Percentiles rank a stretch among this genome's conserved stretches.
These are phyloP conservation scores for Magnolia kwangsiensis DNA, from an alignment of 164 flowering plant genomes.

Conservation along the genomic window DNA sequence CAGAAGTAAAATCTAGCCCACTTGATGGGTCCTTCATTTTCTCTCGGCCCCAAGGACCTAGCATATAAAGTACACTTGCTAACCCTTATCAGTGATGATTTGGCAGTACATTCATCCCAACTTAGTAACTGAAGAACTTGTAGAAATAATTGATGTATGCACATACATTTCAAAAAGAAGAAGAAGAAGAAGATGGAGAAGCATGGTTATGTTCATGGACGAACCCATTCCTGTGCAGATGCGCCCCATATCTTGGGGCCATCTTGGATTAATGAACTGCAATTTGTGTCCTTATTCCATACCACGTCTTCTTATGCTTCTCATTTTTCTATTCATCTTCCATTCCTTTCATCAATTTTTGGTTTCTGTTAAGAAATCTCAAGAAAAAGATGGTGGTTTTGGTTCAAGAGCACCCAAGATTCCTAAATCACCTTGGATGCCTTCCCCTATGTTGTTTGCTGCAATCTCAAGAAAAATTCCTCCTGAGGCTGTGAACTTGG, in stretches of 20 bases:
- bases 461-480: conserved; percentile 58
- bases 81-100: not conserved
- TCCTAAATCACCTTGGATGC: conserved; percentile 93
- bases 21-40: not conserved
- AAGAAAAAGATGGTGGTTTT: conserved; percentile 18
- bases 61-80: not conserved
- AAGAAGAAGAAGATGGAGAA: too few species aligned
- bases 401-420: conserved; percentile 29
- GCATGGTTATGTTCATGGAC: too few species aligned
- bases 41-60: not conserved
- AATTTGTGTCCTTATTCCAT: not conserved
- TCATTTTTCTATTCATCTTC: not conserved
- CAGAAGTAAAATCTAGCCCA: not conserved
- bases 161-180: too few species aligned
- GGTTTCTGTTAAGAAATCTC: conserved; percentile 13
- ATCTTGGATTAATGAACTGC: not conserved
- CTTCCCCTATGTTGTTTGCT: conserved; percentile 70
- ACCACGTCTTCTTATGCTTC: not conserved
- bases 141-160: too few species aligned
- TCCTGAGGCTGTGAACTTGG: conserved; percentile 41
- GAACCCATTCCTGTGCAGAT: too few species aligned
- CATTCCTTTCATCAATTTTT: conserved; percentile 10
- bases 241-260: not conserved
- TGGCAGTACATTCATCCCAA: not conserved
- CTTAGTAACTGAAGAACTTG: not conserved